These are phyloP conservation scores for Rhynchosporium secalis DNA, from an alignment of 2,329 filamentous ascomycete species.

Conservation along the genomic window DNA sequence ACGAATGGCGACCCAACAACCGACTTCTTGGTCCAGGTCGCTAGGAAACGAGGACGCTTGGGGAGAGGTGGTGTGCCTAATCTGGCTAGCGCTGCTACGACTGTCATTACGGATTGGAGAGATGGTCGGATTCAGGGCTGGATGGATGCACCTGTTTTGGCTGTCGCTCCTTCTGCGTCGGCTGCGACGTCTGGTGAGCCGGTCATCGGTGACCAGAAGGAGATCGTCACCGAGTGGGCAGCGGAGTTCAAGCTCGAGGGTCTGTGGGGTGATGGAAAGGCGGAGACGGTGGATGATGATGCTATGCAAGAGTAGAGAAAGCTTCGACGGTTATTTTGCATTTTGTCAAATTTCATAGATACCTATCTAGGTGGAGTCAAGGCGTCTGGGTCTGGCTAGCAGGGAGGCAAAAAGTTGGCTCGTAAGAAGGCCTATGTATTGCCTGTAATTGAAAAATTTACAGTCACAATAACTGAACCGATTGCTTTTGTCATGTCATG, in stretches of 20 bases:
- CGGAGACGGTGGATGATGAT: slow-evolving; percentile 32
- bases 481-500: no score
- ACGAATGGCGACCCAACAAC: slow-evolving; percentile 74
- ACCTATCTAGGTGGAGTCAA: slow-evolving; percentile 10
- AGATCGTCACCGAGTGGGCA: slow-evolving; percentile 90
- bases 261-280: slow-evolving; percentile 72
- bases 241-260: slow-evolving; percentile 94
- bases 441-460: slow-evolving; percentile 8
- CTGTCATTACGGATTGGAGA: slow-evolving; percentile 94
- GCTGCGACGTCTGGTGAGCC: slow-evolving; percentile 44
- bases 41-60: slow-evolving; percentile 85
- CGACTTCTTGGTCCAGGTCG: slow-evolving; percentile 93
- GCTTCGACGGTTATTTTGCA: background rate
- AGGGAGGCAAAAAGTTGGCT: slow-evolving; percentile 13
- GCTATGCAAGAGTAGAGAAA: slow-evolving; percentile 36
- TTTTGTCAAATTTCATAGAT: background rate
- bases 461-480: background rate
- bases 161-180: slow-evolving; percentile 48
- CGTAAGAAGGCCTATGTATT: slow-evolving; percentile 3
- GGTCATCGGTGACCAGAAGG: slow-evolving; percentile 67
- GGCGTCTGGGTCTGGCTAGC: slow-evolving; percentile 14
- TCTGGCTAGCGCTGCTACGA: slow-evolving; percentile 81
- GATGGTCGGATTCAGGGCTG: slow-evolving; percentile 94
- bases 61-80: slow-evolving; percentile 91
- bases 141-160: slow-evolving; percentile 72